Base-by-base conservation (phyloP, 2,329 filamentous ascomycete genomes). In the Fusarium nelsonii region DNA sequence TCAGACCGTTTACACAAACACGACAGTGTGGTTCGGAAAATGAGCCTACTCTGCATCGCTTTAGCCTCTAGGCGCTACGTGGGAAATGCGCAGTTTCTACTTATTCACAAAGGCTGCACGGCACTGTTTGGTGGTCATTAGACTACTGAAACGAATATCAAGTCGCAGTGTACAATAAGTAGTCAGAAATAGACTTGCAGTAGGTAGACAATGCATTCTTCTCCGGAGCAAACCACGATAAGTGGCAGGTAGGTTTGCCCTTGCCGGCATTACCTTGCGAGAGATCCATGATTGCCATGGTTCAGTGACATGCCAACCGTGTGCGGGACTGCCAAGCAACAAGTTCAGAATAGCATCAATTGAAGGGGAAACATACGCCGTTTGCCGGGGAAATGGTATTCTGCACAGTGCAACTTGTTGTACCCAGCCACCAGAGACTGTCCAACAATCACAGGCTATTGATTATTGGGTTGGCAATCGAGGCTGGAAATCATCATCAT, bases 211-310 rank as follows among this genome's bases (percentile, higher is more conserved):
- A 23, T 41, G 7, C 18, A n/a, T 20, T 8, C 18, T 10, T 20
- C 10, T 49, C 20, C 59, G 37, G 36, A 41, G 40, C 37, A 36
- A 48, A 54, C 49, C 53, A 37, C 45, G 33, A 32, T 59, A 43
- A 34, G 36, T 54, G 40, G n/a, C 32, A 20, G 26, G 23, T 30
- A 15, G n/a, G 30, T 41, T 28, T 16, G 18, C 43, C 36, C 37
- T 54, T 30, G 30, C 43, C n/a, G 10, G 32, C 11, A 23, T 26
- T 62, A 26, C 63, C 58, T 61, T 69, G 54, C 18, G 51, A 60
- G 48, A 39, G 51, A 37, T 41, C 48, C 58, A 49, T 34, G 36
- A 45, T 52, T 67, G 6, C 15, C 14, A 51, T 28, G 48, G 49
- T 56, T 60, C 52, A 44, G 58, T 56, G 39, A 61, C 28, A 36